Evolutionary conservation across 148 eudicot species (phyloP), one percentile per base, ranked within the genome.

Genomic region (Pouteria glomerata): DNA sequence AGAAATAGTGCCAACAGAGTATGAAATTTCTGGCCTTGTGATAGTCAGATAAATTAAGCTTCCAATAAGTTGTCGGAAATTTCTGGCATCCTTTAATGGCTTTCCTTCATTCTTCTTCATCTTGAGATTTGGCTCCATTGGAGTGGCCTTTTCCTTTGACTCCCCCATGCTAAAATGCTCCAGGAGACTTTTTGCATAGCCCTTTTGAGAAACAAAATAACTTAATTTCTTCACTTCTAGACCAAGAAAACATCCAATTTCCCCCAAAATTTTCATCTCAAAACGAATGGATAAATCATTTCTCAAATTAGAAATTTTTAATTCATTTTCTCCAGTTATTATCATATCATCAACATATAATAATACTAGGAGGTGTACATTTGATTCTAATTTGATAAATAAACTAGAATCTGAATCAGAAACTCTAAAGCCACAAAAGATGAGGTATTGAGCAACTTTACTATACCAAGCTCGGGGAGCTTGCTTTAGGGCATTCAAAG

Each of bases 161-260:
- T 34, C 27, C 34, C 44, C 50, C 60, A 73, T 48, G 45, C 33
- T 12, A 37, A 73, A 73, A 16, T 29, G 34, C 48, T 48, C 15
- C 15, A 48, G 16, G 0, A 50, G 42, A 4, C 0, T 44, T 30
- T 35, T 68, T 51, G 59, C 37, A 71, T 71, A 71, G 0, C 41
- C 3, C 0, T 8, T 73, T 63, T 63, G 69, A 34, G 42, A 53
- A 23, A 73, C 7, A 47, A 72, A 39, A 21, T 44, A 48, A 33
- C 50, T 47, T 62, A 16, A 48, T 13, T 73, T 47, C 11, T 47
- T 8, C 16, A 63, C 16, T 37, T 73, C 69, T 21, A 73, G 48
- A 48, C 76, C 76, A 63, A 73, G 69, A 63, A 73, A 73, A 13
- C 24, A 47, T 0, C 44, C 58, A 57, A 55, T 29, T 24, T 55